phyloP scores from a whole-genome alignment of 306 rosid species.

The Alnus glutinosa region DNA sequence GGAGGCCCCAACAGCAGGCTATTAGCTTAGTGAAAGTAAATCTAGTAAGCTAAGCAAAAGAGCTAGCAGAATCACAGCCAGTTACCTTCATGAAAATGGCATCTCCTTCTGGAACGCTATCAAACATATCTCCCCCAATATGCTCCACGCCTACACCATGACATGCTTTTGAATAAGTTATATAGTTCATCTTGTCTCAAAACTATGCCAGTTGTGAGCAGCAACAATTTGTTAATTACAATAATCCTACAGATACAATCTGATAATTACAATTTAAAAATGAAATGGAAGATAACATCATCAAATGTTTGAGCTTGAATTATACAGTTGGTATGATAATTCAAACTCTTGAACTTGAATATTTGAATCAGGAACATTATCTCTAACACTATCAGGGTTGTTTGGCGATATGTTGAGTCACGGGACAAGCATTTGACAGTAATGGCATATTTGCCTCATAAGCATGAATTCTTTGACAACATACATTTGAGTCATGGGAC shows the following conservation, averaged over 20 bases:
- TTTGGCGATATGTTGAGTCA: not conserved
- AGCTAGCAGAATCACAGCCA: not conserved
- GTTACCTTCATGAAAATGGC: slow-evolving; percentile 27
- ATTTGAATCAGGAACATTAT: no score
- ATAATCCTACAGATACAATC: no score
- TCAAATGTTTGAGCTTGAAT: no score
- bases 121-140: slow-evolving; percentile 25
- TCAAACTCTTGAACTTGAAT: no score
- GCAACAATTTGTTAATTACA: no score
- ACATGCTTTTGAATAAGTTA: not conserved
- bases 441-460: not conserved
- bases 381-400: no score
- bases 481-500: not conserved
- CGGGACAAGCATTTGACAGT: not conserved
- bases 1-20: no score
- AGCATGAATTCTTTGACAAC: not conserved
- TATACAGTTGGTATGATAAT: no score
- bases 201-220: not conserved
- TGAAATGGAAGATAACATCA: no score
- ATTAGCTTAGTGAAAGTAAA: not conserved
- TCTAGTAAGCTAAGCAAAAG: not conserved
- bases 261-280: no score
- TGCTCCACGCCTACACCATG: slow-evolving; percentile 26
- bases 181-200: not conserved
- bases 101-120: slow-evolving; percentile 21